Conservation (phyloP, 306 rosid genomes). For the Trifolium pratense region DNA sequence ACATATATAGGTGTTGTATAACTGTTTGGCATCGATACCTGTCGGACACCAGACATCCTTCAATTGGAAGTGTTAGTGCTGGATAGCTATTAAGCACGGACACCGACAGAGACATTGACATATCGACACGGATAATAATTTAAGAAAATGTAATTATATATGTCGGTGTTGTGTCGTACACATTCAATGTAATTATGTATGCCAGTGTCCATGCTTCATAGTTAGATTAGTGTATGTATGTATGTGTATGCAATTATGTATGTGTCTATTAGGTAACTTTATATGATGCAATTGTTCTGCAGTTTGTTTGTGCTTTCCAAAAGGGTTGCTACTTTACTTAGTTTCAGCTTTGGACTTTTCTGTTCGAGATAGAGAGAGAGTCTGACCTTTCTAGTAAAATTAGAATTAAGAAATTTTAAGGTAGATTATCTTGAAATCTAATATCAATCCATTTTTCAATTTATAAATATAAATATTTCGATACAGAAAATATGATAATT, state of each 20-base stretch:
- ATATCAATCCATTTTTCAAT: background rate
- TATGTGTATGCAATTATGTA: background rate
- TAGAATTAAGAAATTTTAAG: background rate
- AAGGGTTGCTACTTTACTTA: slow-evolving; percentile 16
- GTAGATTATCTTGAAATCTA: background rate
- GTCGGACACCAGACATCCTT: background rate
- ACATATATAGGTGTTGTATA: background rate
- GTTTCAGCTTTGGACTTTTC: slow-evolving; percentile 26
- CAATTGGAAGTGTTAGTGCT: background rate
- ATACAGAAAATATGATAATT: background rate
- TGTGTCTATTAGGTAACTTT: slow-evolving; percentile 8
- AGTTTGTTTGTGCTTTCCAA: slow-evolving; percentile 28
- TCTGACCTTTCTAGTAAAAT: background rate
- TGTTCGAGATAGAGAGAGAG: background rate
- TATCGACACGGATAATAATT: no score
- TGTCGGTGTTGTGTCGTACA: no score
- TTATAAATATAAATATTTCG: background rate
- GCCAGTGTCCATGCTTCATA: no score
- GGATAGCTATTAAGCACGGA: background rate
- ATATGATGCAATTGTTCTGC: slow-evolving; percentile 14
- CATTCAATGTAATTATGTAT: no score
- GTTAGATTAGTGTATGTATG: background rate
- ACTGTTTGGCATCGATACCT: background rate
- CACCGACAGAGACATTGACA: no score
- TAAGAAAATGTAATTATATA: no score